These are phyloP conservation scores for Hura crepitans DNA, from an alignment of 441 rosid genomes.

Conservation along the genomic window DNA sequence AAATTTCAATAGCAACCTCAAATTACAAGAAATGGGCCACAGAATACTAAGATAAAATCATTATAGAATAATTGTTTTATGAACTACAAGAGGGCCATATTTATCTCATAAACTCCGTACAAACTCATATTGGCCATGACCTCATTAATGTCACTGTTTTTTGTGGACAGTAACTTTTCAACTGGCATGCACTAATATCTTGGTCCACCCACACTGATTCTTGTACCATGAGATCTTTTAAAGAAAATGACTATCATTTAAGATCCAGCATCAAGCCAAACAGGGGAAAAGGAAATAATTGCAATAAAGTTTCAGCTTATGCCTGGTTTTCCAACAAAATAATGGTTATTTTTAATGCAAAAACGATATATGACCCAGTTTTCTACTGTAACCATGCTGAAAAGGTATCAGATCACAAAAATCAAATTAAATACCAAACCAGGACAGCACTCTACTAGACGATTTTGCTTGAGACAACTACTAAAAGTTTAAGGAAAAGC, in stretches of 20 bases:
- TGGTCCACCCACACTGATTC: neutral
- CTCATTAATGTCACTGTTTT: neutral
- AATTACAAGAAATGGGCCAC: neutral
- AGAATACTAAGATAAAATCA: neutral
- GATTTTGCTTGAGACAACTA: neutral
- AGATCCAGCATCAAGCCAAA: conserved; percentile 2
- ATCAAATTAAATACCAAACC: neutral
- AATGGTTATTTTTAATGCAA: neutral
- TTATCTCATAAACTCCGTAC: neutral
- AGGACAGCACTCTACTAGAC: neutral
- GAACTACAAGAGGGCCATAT: neutral
- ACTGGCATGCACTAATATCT: neutral
- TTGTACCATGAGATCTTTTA: neutral
- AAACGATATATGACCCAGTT: neutral
- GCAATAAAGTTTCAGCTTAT: neutral
- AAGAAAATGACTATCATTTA: neutral
- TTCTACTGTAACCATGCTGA: neutral
- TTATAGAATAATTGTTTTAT: neutral
- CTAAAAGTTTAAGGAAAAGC: neutral
- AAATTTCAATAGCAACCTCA: neutral
- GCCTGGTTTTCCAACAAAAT: neutral
- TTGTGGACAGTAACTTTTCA: neutral
- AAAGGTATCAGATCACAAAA: neutral
- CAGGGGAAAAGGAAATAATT: neutral
- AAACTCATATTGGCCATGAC: neutral